Percentiles rank a stretch among this genome's conserved stretches.
These are phyloP conservation scores for Mentha longifolia DNA, from an alignment of 257 asterid genomes.

Conservation along the genomic window DNA sequence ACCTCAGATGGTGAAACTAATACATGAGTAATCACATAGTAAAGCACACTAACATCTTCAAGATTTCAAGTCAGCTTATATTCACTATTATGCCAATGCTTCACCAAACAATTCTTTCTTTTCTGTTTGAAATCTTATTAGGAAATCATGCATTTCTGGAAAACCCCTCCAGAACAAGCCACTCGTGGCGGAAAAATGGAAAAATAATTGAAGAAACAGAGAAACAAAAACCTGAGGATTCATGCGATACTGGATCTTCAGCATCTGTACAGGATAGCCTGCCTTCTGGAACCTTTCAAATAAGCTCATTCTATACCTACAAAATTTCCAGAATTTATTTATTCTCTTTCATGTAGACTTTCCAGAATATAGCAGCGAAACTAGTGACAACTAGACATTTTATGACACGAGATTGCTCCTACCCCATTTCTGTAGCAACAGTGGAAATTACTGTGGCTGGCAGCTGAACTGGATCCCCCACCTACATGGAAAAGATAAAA, in stretches of 20 bases:
- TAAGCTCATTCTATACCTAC: conserved; percentile 84
- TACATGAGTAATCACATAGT: conserved; percentile 6
- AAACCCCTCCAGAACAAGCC: background rate
- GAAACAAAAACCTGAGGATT: conserved; percentile 77
- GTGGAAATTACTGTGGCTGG: conserved; percentile 95
- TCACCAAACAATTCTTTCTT: background rate
- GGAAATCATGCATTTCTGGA: conserved; percentile 20
- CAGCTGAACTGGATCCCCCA: conserved; percentile 97
- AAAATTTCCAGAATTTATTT: conserved; percentile 27
- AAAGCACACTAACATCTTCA: conserved; percentile 17
- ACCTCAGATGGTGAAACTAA: conserved; percentile 3
- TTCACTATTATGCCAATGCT: background rate
- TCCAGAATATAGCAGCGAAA: conserved; percentile 6
- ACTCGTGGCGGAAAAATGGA: background rate
- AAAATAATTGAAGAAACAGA: conserved; percentile 1
- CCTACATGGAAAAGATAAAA: conserved; percentile 50
- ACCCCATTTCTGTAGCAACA: conserved; percentile 79
- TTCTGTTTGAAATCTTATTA: background rate
- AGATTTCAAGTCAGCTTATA: conserved; percentile 7
- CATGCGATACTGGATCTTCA: conserved; percentile 99
- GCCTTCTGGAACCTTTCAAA: conserved; percentile 89
- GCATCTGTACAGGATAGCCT: conserved; percentile 98
- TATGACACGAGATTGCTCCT: conserved; percentile 32
- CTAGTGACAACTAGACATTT: background rate
- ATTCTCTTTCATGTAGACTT: conserved; percentile 7